Evolutionary conservation across 2,329 filamentous ascomycete species (phyloP), one percentile per base, ranked within the genome.

Genomic region (Ophiostoma perfectum): DNA sequence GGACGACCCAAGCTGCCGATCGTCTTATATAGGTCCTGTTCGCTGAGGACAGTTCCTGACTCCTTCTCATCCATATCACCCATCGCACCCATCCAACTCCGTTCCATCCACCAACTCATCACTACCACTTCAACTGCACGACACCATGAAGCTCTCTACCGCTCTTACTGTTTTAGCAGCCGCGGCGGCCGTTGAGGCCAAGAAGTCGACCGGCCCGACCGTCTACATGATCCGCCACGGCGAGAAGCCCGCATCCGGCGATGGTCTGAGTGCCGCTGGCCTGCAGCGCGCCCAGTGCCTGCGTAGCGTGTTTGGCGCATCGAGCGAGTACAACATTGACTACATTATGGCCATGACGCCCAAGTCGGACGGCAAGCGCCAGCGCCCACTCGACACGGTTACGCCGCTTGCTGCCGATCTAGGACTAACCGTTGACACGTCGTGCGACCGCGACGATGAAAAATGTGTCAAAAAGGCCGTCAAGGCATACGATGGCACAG

Each of bases 181-280:
- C 12, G 49, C 64, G 36, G 49, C 68, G 14, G 47, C 44, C 38
- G 47, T 52, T 5, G 42, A 62, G 4, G 60, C 65, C 39, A 58
- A 64, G 16, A n/a, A 18, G 39, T 11, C 45, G 9, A 60, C 65
- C 14, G 62, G 65, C 39, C 81, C 84, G 1, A 87, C 82, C 0
- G 83, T 88, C 44, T 89, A 87, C 74, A 77, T 88, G 8, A 88
- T 89, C 74, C 83, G 86, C 18, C 86, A 89, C 71, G 86, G 86
- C 69, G 86, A 89, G 75, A 89, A 89, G 75, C 86, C 86, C 1
- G 75, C 79, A 49, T 79, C 80, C 16, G 78, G 78, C 45, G 76
- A 81, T 68, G 85, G 85, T 2, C 78, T 88, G 63, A 85, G 76
- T 68, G 72, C 79, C 0, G 73, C 81, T 70, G 86, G 86, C n/a